Evolutionary conservation across 148 eudicot genomes (phyloP), one percentile per base, ranked within the genome.

Genomic region (Chenopodium suecicum): DNA sequence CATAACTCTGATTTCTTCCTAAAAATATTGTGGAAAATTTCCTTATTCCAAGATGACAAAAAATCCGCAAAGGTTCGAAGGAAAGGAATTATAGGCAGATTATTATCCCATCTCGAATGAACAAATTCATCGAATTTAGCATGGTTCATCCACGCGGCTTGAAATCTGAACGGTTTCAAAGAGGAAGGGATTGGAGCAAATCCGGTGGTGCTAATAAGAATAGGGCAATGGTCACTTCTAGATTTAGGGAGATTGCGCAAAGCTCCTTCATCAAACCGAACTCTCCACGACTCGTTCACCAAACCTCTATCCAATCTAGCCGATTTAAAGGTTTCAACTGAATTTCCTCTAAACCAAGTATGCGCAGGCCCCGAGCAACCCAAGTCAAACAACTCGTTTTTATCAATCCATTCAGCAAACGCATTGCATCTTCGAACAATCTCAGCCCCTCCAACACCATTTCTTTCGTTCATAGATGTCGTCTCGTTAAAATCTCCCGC

Each of bases 401-500:
- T 23, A 0, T 52, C 37, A 2, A 75, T 52, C 65, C 78, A 75
- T 1, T 75, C 17, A 7, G 41, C 11, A 12, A 75, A 75, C 11
- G 1, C 1, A 52, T 25, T 6, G 7, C 78, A 50, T 16, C 48
- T 2, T 46, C 64, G 8, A 3, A 4, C 17, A 0, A 52, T 75
- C 3, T 48, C 31, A 12, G 64, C 2, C 1, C 20, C 7, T 11
- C 34, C n/a, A 4, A 10, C 3, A 1, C 80, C 60, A 7, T 46
- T 46, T 0, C 73, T 17, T 66, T 78, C 62, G 2, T 3, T 5
- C 0, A 66, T 1, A 5, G 1, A 3, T 1, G 44, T 0, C 0
- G 73, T 78, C 0, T 78, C 73, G 25, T 78, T 78, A 41, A 66
- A 64, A 12, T 78, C 80, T 0, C 80, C 80, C 34, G 67, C 67